A percentile compares a stretch with the other conserved stretches of the same genome.
Evolutionary conservation across 1,284 basidiomycete genomes (phyloP).

Genomic region (Apiotrichum sp.): DNA sequence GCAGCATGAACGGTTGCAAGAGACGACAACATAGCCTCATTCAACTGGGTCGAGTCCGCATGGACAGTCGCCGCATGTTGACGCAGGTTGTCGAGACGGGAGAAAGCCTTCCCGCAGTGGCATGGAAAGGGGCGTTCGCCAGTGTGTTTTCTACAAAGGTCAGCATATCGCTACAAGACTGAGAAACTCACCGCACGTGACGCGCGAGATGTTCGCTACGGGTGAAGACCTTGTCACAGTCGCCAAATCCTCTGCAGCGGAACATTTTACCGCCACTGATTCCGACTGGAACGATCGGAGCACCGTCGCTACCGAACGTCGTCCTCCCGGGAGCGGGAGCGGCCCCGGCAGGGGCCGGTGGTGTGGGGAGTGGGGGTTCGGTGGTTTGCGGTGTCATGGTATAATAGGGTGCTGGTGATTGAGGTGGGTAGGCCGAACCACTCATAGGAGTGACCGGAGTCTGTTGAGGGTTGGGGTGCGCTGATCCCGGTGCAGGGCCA

Average conservation of each 20-base stretch:
- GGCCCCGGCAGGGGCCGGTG: slow-evolving; percentile 18
- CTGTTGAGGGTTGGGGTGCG: slow-evolving; percentile 32
- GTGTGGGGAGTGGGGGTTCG: slow-evolving; percentile 25
- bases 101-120: slow-evolving; percentile 92
- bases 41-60: slow-evolving; percentile 73
- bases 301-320: slow-evolving; percentile 34
- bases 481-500: slow-evolving; percentile 28
- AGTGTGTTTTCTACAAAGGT: slow-evolving; percentile 74
- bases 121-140: slow-evolving; percentile 93
- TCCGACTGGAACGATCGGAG: slow-evolving; percentile 44
- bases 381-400: slow-evolving; percentile 24
- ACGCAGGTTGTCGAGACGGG: slow-evolving; percentile 89
- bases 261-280: slow-evolving; percentile 67
- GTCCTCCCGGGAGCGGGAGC: neutral
- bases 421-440: slow-evolving; percentile 32
- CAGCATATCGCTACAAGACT: slow-evolving; percentile 1
- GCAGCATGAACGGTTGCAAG: slow-evolving; percentile 77
- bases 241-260: slow-evolving; percentile 88
- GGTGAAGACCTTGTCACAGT: slow-evolving; percentile 93
- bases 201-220: slow-evolving; percentile 90
- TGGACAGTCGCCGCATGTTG: slow-evolving; percentile 96
- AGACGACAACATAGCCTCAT: slow-evolving; percentile 86
- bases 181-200: slow-evolving; percentile 69
- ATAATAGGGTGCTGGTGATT: slow-evolving; percentile 22
- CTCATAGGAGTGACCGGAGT: slow-evolving; percentile 28